Evolutionary conservation across 495 filamentous ascomycete genomes (phyloP).

Genomic region (Tuber indicum): DNA sequence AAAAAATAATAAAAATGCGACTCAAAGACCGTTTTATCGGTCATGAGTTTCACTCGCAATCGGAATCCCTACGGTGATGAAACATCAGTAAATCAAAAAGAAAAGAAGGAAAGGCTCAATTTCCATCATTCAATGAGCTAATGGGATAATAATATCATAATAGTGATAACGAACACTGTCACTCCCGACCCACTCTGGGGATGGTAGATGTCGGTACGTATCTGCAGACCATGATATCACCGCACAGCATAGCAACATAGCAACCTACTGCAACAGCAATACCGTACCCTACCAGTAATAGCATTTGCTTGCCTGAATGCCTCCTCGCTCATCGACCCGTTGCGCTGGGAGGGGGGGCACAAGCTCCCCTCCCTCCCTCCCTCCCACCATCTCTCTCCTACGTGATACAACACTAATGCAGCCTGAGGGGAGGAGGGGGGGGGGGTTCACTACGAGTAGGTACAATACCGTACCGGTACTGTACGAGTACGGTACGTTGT

Average conservation of each 20-base stretch:
- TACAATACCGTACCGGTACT: not conserved
- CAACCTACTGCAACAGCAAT: not conserved
- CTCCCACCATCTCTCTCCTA: not conserved
- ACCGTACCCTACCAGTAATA: not conserved
- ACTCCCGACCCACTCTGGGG: not conserved
- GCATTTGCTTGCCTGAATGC: not conserved
- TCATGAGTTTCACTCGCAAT: not conserved
- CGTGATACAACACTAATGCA: constrained; percentile 1
- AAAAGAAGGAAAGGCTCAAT: not conserved
- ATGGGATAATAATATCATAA: not conserved
- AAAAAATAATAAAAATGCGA: not conserved
- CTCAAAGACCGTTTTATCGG: not conserved
- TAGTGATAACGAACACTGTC: not conserved
- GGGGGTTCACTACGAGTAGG: not conserved
- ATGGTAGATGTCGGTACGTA: not conserved
- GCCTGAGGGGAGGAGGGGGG: not conserved
- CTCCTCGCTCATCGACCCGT: not conserved
- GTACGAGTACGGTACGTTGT: not conserved
- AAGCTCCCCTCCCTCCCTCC: not conserved
- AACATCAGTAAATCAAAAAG: not conserved
- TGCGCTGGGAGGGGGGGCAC: not conserved
- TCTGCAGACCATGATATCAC: not conserved
- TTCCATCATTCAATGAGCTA: not conserved
- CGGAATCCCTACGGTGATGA: not conserved
- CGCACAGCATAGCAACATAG: not conserved